Evolutionary conservation across 345 rosid species (phyloP).

Genomic region (Mercurialis annua): DNA sequence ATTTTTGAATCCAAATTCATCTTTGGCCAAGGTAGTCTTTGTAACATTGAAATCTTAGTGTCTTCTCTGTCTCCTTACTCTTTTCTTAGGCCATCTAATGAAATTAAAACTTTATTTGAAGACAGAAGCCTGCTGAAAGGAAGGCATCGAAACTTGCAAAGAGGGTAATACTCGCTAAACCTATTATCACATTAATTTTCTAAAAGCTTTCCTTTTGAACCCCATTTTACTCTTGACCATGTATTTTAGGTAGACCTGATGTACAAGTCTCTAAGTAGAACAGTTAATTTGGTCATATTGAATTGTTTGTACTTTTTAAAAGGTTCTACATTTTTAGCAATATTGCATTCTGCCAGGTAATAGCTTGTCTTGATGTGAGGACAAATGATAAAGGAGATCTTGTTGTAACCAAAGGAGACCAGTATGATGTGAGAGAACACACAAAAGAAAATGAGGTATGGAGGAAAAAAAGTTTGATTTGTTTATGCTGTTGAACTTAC

Average conservation of each 20-base stretch:
- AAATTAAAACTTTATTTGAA: conserved; percentile 46
- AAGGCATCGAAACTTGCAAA: conserved; percentile 88
- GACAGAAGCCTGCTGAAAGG: conserved; percentile 70
- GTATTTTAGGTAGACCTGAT: not conserved
- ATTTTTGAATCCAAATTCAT: conserved; percentile 62
- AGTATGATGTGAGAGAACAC: conserved; percentile 85
- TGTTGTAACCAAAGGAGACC: conserved; percentile 97
- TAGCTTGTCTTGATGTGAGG: conserved; percentile 99
- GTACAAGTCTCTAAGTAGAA: not conserved
- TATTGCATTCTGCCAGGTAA: conserved; percentile 54
- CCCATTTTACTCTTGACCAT: not conserved
- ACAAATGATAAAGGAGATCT: conserved; percentile 93
- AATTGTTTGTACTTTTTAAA: conserved; percentile 12
- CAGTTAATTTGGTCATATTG: not conserved
- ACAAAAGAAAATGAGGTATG: conserved; percentile 83
- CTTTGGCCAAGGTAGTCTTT: conserved; percentile 49
- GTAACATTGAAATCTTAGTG: conserved; percentile 10
- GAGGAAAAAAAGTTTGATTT: not conserved
- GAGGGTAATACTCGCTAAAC: conserved; percentile 55
- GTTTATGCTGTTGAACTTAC: not conserved
- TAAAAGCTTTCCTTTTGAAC: not conserved
- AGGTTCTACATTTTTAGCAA: not conserved
- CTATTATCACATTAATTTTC: not conserved
- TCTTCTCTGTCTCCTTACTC: conserved; percentile 12
- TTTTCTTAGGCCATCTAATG: conserved; percentile 39